Evolutionary conservation across 1,284 basidiomycete genomes (phyloP).

Genomic region (Tilletia indica): DNA sequence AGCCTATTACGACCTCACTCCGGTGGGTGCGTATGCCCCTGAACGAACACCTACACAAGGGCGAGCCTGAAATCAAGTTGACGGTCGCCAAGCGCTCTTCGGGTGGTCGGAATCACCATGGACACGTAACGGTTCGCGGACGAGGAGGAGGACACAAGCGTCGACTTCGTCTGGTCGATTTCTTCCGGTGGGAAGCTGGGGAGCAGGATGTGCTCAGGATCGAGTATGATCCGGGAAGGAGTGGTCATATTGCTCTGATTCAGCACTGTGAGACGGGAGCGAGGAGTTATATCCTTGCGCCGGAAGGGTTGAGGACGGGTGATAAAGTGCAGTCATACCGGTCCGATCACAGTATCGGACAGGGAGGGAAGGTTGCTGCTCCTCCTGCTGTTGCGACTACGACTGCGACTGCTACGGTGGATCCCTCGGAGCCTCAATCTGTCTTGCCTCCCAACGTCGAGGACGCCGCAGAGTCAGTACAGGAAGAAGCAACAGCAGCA

Average conservation of each 20-base stretch:
- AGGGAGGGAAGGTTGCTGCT: slow-evolving; percentile 19
- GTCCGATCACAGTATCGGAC: slow-evolving; percentile 38
- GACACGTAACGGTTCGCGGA: slow-evolving; percentile 82
- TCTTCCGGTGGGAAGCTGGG: slow-evolving; percentile 69
- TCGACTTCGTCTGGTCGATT: slow-evolving; percentile 84
- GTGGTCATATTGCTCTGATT: slow-evolving; percentile 88
- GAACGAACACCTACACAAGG: slow-evolving; percentile 77
- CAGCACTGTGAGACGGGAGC: slow-evolving; percentile 63
- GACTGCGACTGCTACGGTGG: slow-evolving; percentile 19
- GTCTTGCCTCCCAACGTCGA: not conserved
- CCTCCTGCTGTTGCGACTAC: not conserved
- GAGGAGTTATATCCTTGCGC: slow-evolving; percentile 82
- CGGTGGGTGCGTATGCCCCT: slow-evolving; percentile 81
- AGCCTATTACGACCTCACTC: slow-evolving; percentile 78
- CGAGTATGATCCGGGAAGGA: slow-evolving; percentile 93
- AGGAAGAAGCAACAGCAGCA: not conserved
- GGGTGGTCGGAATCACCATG: slow-evolving; percentile 78
- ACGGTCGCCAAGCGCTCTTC: slow-evolving; percentile 79
- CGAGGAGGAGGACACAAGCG: slow-evolving; percentile 88
- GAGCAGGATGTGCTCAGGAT: slow-evolving; percentile 85
- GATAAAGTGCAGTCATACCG: slow-evolving; percentile 85
- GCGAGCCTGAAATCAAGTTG: slow-evolving; percentile 74
- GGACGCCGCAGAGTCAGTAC: not conserved
- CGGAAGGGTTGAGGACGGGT: slow-evolving; percentile 82
- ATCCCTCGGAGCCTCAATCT: slow-evolving; percentile 33